Base-by-base conservation (phyloP, 2,329 filamentous ascomycete species). In the Microdochium bolleyi region DNA sequence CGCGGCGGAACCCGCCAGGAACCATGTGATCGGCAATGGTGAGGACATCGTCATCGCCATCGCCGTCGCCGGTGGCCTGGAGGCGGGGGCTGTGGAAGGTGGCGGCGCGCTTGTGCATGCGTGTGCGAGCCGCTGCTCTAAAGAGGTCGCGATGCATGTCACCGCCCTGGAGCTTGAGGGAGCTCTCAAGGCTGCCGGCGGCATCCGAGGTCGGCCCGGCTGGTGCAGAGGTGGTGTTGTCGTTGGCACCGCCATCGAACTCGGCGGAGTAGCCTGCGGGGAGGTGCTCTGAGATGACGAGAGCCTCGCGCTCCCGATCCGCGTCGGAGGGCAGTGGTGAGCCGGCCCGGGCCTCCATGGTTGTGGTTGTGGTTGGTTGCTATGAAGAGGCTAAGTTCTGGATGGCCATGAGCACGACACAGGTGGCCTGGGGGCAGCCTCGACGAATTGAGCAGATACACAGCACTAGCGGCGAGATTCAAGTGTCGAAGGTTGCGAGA, bases 61-160 rank as follows among this genome's bases (percentile, higher is more conserved):
- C 61, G 22, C 62, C 61, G 22, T 61, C 61, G 11, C 62, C 61
- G 21, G 48, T 84, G 83, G 41, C 14, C 41, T 46, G 41, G 21
- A 46, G 41, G 24, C 61, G 65, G 1, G 77, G 72, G 58, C 81
- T 72, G 49, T 87, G 84, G 61, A 90, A 90, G 0, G 86, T 89
- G 51, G 79, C 78, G 16, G 87, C 75, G 56, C 87, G 79, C 61
- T 72, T 58, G 70, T 73, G 65, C 68, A 70, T 60, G 62, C 78
- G 66, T 65, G 67, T 70, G 38, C 82, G 75, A 16, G 83, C 82
- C 56, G 85, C 82, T 60, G 89, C 83, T 63, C 82, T 87, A 76
- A 88, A 92, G 32, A 92, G 78, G 61, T 89, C 85, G 32, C 88
- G 83, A 64, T 91, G 87, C 22, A 92, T 85, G 61, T 92, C 88